Conservation (phyloP, 1,284 basidiomycete species). For the Agaricales sp. region DNA sequence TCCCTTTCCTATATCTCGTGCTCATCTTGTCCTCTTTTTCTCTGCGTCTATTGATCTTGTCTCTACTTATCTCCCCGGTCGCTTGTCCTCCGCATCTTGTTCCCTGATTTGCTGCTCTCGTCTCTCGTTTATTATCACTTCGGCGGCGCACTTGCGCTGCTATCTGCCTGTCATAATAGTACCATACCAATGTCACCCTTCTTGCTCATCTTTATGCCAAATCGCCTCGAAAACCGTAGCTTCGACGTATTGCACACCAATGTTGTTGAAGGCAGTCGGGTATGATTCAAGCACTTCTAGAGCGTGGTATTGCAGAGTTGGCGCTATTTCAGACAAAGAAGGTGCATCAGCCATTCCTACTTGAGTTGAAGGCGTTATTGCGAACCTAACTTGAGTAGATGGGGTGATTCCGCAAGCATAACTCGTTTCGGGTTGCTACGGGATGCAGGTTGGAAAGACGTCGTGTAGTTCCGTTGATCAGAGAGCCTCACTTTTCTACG, state of each 20-base stretch:
- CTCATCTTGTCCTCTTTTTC: conserved; percentile 5
- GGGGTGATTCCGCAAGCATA: conserved; percentile 18
- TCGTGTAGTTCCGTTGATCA: conserved; percentile 4
- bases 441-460: neutral
- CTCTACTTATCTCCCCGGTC: neutral
- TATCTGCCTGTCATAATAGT: neutral
- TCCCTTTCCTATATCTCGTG: too few relatives aligned
- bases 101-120: neutral
- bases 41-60: neutral
- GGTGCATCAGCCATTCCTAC: conserved; percentile 1
- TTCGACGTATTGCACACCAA: conserved; percentile 37
- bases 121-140: neutral
- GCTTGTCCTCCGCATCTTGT: neutral
- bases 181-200: neutral
- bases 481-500: conserved; percentile 35
- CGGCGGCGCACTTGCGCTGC: neutral
- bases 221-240: neutral
- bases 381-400: conserved; percentile 18
- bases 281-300: conserved; percentile 37
- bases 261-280: conserved; percentile 62
- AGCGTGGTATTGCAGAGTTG: conserved; percentile 29
- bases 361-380: conserved; percentile 1
- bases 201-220: neutral
- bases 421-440: conserved; percentile 5
- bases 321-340: conserved; percentile 23